These are phyloP conservation scores for Vitis hybrid DNA, from an alignment of 177 flowering plant genomes.

Conservation along the genomic window DNA sequence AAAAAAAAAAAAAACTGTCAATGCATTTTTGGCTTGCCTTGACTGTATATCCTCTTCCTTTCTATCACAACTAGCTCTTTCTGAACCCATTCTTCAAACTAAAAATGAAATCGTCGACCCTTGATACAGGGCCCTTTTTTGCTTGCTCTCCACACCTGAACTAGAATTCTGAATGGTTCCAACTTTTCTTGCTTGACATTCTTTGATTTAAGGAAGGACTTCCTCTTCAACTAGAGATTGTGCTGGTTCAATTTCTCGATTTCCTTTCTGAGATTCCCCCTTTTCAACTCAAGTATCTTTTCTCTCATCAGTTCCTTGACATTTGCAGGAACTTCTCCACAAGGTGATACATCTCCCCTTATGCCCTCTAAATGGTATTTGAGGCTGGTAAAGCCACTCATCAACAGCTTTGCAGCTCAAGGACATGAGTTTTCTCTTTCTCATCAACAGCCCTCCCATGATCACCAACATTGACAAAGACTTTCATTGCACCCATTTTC, in stretches of 20 bases:
- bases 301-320: slow-evolving; percentile 31
- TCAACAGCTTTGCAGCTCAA: slow-evolving; percentile 37
- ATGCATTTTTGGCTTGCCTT: slow-evolving; percentile 28
- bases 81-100: background rate
- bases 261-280: slow-evolving; percentile 20
- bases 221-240: slow-evolving; percentile 25
- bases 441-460: slow-evolving; percentile 41
- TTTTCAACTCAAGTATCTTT: slow-evolving; percentile 20
- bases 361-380: slow-evolving; percentile 53
- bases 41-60: slow-evolving; percentile 13
- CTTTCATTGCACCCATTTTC: slow-evolving; percentile 14
- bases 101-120: background rate
- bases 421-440: slow-evolving; percentile 11
- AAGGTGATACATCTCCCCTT: slow-evolving; percentile 43
- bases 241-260: slow-evolving; percentile 22
- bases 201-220: slow-evolving; percentile 2
- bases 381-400: slow-evolving; percentile 43
- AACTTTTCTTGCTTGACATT: slow-evolving; percentile 9
- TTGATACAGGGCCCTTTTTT: background rate
- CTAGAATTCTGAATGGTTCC: background rate
- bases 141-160: background rate
- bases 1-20: slow-evolving; percentile 44
- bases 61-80: slow-evolving; percentile 3
- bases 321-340: slow-evolving; percentile 37
- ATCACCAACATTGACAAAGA: slow-evolving; percentile 18